A percentile compares a stretch with the other conserved stretches of the same genome.
These are phyloP conservation scores for Mycogone perniciosa DNA, from an alignment of 2,329 filamentous ascomycete species.

Conservation along the genomic window DNA sequence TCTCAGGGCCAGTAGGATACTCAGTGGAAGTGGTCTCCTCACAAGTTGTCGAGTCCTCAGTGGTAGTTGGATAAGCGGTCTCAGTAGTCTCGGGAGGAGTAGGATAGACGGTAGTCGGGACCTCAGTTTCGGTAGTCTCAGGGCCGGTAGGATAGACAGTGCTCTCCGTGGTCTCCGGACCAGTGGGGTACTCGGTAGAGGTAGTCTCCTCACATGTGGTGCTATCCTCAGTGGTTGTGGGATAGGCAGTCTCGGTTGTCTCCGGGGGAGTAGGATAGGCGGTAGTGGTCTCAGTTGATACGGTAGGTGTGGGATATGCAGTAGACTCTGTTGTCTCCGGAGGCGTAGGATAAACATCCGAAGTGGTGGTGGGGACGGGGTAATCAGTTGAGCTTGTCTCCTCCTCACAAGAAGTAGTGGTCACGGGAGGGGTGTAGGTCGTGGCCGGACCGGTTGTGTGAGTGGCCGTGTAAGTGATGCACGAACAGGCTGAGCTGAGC, in stretches of 20 bases:
- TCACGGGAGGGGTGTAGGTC: constrained; percentile 10
- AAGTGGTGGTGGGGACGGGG: not conserved
- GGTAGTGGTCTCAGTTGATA: not conserved
- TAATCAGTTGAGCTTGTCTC: too few species aligned
- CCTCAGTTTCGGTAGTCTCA: not conserved
- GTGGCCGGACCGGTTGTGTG: constrained; percentile 18
- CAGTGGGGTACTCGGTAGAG: not conserved
- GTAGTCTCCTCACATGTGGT: not conserved
- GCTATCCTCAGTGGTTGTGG: constrained; percentile 11
- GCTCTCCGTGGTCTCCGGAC: constrained; percentile 3
- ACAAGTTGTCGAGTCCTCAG: not conserved
- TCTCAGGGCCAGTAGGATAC: not conserved
- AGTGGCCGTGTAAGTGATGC: constrained; percentile 31
- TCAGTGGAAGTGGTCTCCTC: constrained; percentile 4
- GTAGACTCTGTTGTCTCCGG: constrained; percentile 14
- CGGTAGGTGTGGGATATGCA: constrained; percentile 25
- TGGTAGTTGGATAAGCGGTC: constrained; percentile 7
- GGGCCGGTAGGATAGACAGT: not conserved
- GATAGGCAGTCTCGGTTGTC: not conserved
- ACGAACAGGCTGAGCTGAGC: constrained; percentile 32
- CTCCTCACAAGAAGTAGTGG: not conserved
- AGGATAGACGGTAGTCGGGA: constrained; percentile 1
- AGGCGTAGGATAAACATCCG: constrained; percentile 1
- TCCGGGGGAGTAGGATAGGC: constrained; percentile 2
- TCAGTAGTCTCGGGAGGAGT: constrained; percentile 11